Percentiles rank a stretch among this genome's conserved stretches.
phyloP scores from a whole-genome alignment of 306 rosid genomes.

The Sindora glabra region DNA sequence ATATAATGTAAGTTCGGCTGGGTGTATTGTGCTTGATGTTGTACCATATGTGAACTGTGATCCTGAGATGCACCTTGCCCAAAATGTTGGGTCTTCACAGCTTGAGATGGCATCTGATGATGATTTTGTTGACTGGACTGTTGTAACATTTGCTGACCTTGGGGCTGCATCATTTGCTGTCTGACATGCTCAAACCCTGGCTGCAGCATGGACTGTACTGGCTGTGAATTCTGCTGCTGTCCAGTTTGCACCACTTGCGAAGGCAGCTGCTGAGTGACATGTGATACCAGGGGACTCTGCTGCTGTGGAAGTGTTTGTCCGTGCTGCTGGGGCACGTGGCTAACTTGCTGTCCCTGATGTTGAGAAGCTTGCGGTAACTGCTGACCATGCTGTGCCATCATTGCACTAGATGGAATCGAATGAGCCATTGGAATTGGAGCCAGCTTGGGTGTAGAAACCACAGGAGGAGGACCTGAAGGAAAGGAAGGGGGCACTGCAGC shows the following conservation, averaged over 20 bases:
- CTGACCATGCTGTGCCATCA: constrained; percentile 49
- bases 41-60: constrained; percentile 43
- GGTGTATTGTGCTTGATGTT: constrained; percentile 50
- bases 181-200: constrained; percentile 31
- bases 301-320: constrained; percentile 46
- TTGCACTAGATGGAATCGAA: constrained; percentile 26
- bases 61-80: constrained; percentile 52
- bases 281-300: constrained; percentile 32
- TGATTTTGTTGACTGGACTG: constrained; percentile 34
- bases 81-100: constrained; percentile 39
- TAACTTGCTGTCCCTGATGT: constrained; percentile 43
- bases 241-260: constrained; percentile 42
- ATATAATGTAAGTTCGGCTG: constrained; percentile 61
- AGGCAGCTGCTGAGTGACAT: constrained; percentile 39
- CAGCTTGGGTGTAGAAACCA: constrained; percentile 39
- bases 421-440: constrained; percentile 55
- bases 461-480: constrained; percentile 38
- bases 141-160: constrained; percentile 44
- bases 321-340: constrained; percentile 47
- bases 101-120: constrained; percentile 47
- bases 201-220: constrained; percentile 39
- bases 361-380: constrained; percentile 42
- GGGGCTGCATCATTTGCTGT: constrained; percentile 49
- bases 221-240: constrained; percentile 44
- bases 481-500: constrained; percentile 36